Conservation (phyloP, 495 filamentous ascomycete genomes). For the Trichoderma gamsii region DNA sequence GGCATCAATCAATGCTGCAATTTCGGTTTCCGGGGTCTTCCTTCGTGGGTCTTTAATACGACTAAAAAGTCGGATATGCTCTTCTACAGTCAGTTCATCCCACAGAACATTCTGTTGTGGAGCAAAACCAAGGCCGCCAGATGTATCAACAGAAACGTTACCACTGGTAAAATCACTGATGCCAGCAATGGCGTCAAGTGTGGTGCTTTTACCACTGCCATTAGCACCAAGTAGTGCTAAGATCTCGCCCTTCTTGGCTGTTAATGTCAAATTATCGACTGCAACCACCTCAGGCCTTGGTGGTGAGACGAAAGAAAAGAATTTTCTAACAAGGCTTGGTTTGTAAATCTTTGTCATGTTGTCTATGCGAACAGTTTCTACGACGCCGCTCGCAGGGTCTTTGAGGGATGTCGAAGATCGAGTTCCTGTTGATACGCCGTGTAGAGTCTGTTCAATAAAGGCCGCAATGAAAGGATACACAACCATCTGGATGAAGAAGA, state of each 20-base stretch:
- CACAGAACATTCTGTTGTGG: constrained; percentile 74
- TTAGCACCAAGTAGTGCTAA: constrained; percentile 68
- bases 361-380: constrained; percentile 46
- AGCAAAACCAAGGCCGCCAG: constrained; percentile 46
- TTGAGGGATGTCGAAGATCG: constrained; percentile 27
- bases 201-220: constrained; percentile 70
- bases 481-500: constrained; percentile 57
- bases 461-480: constrained; percentile 56
- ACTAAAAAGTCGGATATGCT: constrained; percentile 66
- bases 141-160: constrained; percentile 48
- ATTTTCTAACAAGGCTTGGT: constrained; percentile 51
- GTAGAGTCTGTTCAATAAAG: constrained; percentile 54
- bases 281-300: constrained; percentile 48
- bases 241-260: constrained; percentile 58
- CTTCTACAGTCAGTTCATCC: constrained; percentile 61
- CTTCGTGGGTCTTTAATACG: constrained; percentile 50
- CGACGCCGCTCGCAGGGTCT: constrained; percentile 16
- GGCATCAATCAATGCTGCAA: constrained; percentile 42
- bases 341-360: constrained; percentile 56
- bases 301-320: constrained; percentile 42
- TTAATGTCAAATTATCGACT: constrained; percentile 54
- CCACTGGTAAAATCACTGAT: constrained; percentile 56
- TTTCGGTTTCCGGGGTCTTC: neutral
- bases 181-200: constrained; percentile 66
- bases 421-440: constrained; percentile 54